Conservation (phyloP, 345 rosid genomes). For the Populus nigra region DNA sequence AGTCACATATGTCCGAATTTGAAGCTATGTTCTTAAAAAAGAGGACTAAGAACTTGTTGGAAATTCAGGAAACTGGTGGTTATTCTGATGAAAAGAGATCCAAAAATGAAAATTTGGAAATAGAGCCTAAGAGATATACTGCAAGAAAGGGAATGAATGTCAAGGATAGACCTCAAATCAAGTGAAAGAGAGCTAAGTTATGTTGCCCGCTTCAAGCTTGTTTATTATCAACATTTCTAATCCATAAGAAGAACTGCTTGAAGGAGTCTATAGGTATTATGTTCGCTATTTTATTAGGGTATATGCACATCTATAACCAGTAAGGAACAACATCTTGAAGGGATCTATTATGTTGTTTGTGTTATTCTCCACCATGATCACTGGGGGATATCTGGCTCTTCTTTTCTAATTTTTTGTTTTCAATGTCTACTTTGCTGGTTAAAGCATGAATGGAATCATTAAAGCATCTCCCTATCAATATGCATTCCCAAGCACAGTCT, state of each 20-base stretch:
- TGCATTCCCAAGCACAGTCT: background rate
- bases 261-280: background rate
- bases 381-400: background rate
- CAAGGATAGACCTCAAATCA: conserved; percentile 71
- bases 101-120: conserved; percentile 23
- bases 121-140: conserved; percentile 22
- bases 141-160: conserved; percentile 35
- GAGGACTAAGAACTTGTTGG: conserved; percentile 36
- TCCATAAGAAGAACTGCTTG: background rate
- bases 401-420: background rate
- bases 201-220: background rate
- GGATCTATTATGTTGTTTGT: background rate
- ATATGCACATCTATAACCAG: background rate
- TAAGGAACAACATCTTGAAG: background rate
- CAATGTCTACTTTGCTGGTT: background rate
- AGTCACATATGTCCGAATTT: conserved; percentile 45
- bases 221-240: background rate
- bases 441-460: background rate
- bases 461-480: background rate
- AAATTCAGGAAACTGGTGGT: conserved; percentile 23
- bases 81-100: conserved; percentile 36
- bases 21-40: conserved; percentile 48
- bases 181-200: conserved; percentile 83
- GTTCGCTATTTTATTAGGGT: background rate
- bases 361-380: background rate